Conservation (phyloP, 2,329 filamentous ascomycete species). For the Monilinia fructicola region DNA sequence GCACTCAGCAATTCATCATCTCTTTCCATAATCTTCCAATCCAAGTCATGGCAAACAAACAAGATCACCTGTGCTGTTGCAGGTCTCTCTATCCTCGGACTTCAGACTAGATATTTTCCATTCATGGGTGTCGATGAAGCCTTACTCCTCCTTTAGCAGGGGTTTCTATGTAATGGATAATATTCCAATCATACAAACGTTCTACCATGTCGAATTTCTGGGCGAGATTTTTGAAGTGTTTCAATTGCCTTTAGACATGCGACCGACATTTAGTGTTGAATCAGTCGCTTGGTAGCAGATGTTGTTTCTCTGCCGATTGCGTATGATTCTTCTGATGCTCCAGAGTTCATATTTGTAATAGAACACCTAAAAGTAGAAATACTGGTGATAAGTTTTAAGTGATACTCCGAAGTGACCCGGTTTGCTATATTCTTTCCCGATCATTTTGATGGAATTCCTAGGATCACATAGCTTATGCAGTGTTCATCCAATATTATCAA, state of each 20-base stretch:
- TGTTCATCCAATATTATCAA: too few relatives aligned
- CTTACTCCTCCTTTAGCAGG: not conserved
- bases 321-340: not conserved
- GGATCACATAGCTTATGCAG: too few relatives aligned
- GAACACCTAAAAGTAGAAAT: too few relatives aligned
- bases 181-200: not conserved
- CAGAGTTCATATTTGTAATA: too few relatives aligned
- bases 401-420: not conserved
- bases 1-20: rapidly evolving
- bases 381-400: too few relatives aligned
- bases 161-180: not conserved
- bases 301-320: too few relatives aligned
- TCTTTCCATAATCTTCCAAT: not conserved
- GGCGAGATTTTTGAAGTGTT: not conserved
- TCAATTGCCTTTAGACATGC: too few relatives aligned
- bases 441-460: too few relatives aligned
- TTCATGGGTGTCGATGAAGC: not conserved
- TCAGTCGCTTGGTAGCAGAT: not conserved
- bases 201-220: not conserved
- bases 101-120: not conserved
- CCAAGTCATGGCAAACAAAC: too few relatives aligned
- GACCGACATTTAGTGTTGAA: too few relatives aligned
- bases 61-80: not conserved
- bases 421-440: not conserved
- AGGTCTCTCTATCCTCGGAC: not conserved